Conservation (phyloP, 768 basidiomycete genomes). For the Albatrellus ellisii region DNA sequence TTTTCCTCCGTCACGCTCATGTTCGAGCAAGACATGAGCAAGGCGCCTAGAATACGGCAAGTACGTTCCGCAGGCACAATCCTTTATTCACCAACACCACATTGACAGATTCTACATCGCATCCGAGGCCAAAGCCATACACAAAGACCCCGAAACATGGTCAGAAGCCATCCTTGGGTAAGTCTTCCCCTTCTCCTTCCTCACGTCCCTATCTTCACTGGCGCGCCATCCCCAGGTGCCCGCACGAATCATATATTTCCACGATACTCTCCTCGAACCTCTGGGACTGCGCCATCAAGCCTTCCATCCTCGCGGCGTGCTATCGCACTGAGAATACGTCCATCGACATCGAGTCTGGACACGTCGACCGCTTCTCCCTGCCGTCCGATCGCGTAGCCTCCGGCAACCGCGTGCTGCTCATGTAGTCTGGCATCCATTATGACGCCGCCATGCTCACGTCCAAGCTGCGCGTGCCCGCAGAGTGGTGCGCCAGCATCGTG, state of each 20-base stretch:
- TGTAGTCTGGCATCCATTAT: constrained; percentile 96
- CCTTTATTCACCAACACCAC: not conserved
- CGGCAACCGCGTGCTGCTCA: constrained; percentile 38
- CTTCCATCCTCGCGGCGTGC: constrained; percentile 71
- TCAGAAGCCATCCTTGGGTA: constrained; percentile 83
- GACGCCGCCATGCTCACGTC: constrained; percentile 83
- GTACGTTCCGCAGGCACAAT: constrained; percentile 30
- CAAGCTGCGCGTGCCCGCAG: constrained; percentile 53
- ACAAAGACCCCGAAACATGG: constrained; percentile 55
- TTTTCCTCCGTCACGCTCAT: constrained; percentile 80
- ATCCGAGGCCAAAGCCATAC: constrained; percentile 82
- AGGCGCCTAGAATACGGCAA: constrained; percentile 57
- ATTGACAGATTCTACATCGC: not conserved
- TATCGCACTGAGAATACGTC: constrained; percentile 79
- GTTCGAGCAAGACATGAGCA: constrained; percentile 71
- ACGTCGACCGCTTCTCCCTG: constrained; percentile 77
- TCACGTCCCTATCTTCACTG: not conserved
- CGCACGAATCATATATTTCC: constrained; percentile 57
- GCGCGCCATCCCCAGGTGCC: constrained; percentile 29
- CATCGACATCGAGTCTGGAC: constrained; percentile 84
- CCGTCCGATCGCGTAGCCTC: constrained; percentile 29
- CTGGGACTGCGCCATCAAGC: constrained; percentile 97
- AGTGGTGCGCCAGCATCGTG: constrained; percentile 78
- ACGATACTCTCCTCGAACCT: constrained; percentile 69
- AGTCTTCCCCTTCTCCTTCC: not conserved